Percentiles rank a stretch among this genome's conserved stretches.
Evolutionary conservation across 2,329 filamentous ascomycete species (phyloP).

Genomic region (Pseudocercospora macadamiae): DNA sequence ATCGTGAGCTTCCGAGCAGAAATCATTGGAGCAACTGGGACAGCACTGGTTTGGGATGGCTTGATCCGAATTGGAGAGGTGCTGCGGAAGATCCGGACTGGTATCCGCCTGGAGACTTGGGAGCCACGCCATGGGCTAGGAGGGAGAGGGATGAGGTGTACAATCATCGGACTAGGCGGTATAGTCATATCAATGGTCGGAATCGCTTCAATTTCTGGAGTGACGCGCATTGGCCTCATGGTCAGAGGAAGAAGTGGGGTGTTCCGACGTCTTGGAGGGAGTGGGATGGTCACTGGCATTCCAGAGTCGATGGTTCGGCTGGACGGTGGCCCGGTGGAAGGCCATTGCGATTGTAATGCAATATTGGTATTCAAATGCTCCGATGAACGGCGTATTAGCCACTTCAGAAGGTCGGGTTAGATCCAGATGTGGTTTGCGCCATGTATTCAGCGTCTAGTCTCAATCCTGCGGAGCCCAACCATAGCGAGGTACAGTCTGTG

Average conservation of each 20-base stretch:
- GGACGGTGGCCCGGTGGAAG: constrained; percentile 31
- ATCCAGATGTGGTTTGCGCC: neutral
- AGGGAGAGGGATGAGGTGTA: constrained; percentile 27
- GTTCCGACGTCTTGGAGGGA: constrained; percentile 28
- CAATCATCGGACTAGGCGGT: constrained; percentile 35
- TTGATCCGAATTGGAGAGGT: constrained; percentile 41
- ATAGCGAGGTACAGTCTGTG: constrained; percentile 39
- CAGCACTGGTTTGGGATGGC: constrained; percentile 26
- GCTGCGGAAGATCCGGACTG: constrained; percentile 38
- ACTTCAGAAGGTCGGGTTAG: neutral
- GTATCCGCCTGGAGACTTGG: constrained; percentile 36
- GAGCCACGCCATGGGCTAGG: constrained; percentile 27
- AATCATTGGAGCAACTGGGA: constrained; percentile 43
- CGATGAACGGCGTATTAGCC: neutral
- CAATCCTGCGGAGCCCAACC: constrained; percentile 43
- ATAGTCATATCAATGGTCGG: constrained; percentile 20
- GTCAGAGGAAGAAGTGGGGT: constrained; percentile 25
- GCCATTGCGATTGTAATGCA: constrained; percentile 16
- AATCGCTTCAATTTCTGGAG: constrained; percentile 31
- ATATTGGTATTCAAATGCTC: neutral
- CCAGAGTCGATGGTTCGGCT: constrained; percentile 31
- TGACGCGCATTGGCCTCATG: constrained; percentile 34
- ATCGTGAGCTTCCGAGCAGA: constrained; percentile 42
- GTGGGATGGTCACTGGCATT: constrained; percentile 32
- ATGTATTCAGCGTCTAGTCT: neutral